Conservation (phyloP, 257 asterid genomes). For the Penstemon eatonii region DNA sequence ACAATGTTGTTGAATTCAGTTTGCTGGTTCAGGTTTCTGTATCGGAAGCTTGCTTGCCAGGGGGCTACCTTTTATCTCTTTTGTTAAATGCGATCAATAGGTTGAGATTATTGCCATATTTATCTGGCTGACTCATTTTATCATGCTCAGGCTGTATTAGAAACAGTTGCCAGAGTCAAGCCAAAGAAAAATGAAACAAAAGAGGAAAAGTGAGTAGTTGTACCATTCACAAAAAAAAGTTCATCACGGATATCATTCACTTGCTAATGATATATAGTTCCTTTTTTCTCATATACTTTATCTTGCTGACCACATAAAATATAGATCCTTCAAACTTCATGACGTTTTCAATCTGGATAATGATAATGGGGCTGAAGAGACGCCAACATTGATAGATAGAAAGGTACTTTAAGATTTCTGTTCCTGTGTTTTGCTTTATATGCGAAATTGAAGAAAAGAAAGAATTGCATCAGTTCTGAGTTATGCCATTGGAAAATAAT, state of each 20-base stretch:
- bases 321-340: slow-evolving; percentile 77
- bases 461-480: slow-evolving; percentile 5
- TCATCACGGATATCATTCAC: slow-evolving; percentile 16
- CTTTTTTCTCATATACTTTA: slow-evolving; percentile 18
- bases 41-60: slow-evolving; percentile 10
- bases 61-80: neutral
- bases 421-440: slow-evolving; percentile 6
- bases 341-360: slow-evolving; percentile 90
- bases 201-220: slow-evolving; percentile 72
- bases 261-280: slow-evolving; percentile 17
- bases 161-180: slow-evolving; percentile 97
- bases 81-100: neutral
- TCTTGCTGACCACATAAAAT: slow-evolving; percentile 30
- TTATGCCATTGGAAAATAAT: slow-evolving; percentile 21
- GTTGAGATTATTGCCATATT: slow-evolving; percentile 16
- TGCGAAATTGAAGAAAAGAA: slow-evolving; percentile 10
- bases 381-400: slow-evolving; percentile 94
- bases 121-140: slow-evolving; percentile 29
- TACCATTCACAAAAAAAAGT: neutral
- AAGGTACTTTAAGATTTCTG: slow-evolving; percentile 53
- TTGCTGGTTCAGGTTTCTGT: neutral
- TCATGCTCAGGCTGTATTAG: slow-evolving; percentile 81
- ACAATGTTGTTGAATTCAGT: neutral
- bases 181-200: slow-evolving; percentile 95
- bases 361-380: slow-evolving; percentile 96